phyloP scores from a whole-genome alignment of 176 grass and related monocot genomes.

The Oryza meridionalis region DNA sequence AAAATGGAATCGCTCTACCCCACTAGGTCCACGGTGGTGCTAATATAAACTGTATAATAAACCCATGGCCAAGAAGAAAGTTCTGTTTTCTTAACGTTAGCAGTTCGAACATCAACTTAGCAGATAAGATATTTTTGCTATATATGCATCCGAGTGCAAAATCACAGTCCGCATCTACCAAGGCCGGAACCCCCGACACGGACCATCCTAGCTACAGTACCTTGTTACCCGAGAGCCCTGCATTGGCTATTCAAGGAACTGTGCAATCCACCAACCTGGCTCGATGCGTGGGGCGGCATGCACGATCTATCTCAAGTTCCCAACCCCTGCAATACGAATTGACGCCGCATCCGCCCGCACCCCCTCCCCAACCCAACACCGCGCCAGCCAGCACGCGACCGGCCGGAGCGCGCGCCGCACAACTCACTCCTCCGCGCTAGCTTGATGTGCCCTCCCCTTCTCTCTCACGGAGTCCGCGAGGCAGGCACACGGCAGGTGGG shows the following conservation, averaged over 20 bases:
- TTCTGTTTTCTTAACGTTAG: too few relatives aligned
- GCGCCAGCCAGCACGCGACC: slow-evolving; percentile 15
- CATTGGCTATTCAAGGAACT: slow-evolving; percentile 30
- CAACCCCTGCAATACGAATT: slow-evolving; percentile 29
- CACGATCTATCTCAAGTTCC: not conserved
- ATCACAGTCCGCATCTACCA: too few relatives aligned
- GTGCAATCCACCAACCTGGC: slow-evolving; percentile 47
- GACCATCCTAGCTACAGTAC: slow-evolving; percentile 21
- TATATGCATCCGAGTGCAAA: too few relatives aligned
- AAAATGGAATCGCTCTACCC: too few relatives aligned
- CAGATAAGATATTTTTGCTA: too few relatives aligned
- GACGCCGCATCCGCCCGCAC: slow-evolving; percentile 34
- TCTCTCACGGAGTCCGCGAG: slow-evolving; percentile 4
- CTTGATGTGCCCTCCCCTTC: slow-evolving; percentile 14
- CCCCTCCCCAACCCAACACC: slow-evolving; percentile 45
- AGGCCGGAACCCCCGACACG: slow-evolving; percentile 2
- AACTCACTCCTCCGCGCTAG: too few relatives aligned
- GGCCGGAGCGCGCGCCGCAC: slow-evolving; percentile 6
- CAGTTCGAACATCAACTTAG: too few relatives aligned
- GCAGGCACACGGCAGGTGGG: slow-evolving; percentile 25
- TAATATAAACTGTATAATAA: too few relatives aligned
- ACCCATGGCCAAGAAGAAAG: too few relatives aligned
- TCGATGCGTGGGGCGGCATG: not conserved
- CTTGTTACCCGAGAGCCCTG: slow-evolving; percentile 13
- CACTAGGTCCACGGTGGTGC: too few relatives aligned